phyloP scores from a whole-genome alignment of 1,284 basidiomycete species.

The Exobasidium rhododendri region DNA sequence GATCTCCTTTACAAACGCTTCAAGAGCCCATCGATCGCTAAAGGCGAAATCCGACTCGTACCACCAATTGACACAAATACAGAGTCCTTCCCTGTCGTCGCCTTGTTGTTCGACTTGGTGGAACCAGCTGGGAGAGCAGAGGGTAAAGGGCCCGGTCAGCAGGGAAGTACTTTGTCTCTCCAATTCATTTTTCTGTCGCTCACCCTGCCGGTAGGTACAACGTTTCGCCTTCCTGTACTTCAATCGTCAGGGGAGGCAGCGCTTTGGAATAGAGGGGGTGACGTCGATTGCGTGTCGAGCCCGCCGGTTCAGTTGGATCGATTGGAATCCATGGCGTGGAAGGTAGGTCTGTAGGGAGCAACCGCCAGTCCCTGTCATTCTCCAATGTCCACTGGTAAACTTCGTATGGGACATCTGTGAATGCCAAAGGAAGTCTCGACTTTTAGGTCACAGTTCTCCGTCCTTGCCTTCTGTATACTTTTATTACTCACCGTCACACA shows the following conservation, averaged over 20 bases:
- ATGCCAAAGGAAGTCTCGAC: not conserved
- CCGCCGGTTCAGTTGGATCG: constrained; percentile 31
- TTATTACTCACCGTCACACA: constrained; percentile 29
- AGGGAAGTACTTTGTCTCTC: not conserved
- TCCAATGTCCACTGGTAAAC: constrained; percentile 18
- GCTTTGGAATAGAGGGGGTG: constrained; percentile 27
- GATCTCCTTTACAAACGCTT: constrained; percentile 10
- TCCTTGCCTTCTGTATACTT: not conserved
- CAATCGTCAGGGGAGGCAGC: constrained; percentile 34
- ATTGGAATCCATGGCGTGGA: constrained; percentile 46
- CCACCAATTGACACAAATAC: constrained; percentile 49
- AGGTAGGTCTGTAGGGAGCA: constrained; percentile 13
- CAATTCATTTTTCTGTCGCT: not conserved
- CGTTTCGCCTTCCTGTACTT: constrained; percentile 38
- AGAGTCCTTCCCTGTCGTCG: constrained; percentile 31
- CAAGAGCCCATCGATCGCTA: constrained; percentile 13
- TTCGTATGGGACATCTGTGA: constrained; percentile 12
- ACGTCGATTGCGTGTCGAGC: constrained; percentile 24
- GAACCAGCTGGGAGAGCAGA: constrained; percentile 30
- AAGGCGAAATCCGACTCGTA: constrained; percentile 27
- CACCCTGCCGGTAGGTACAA: constrained; percentile 43
- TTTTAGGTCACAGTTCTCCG: not conserved
- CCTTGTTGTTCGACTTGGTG: constrained; percentile 44
- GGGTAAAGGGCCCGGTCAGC: not conserved
- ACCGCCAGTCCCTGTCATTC: not conserved